phyloP scores from a whole-genome alignment of 2,329 filamentous ascomycete species.

The Colletotrichum orchidophilum region DNA sequence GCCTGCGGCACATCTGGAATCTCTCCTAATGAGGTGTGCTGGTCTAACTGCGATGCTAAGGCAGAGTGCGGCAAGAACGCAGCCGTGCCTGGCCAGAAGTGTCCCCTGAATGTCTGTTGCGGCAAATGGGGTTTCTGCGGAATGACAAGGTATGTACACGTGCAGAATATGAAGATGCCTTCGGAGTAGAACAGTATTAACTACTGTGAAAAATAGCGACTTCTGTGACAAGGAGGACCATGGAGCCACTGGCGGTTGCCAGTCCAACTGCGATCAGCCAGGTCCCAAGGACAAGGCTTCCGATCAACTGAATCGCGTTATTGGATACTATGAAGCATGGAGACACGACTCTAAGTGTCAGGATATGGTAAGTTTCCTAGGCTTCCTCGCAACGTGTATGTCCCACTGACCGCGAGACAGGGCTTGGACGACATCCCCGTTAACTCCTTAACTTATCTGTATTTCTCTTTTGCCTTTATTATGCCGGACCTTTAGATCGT shows the following conservation, averaged over 20 bases:
- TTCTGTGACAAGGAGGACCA: conserved; percentile 13
- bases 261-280: conserved; percentile 39
- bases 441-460: conserved; percentile 38
- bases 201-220: not conserved
- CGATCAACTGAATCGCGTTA: conserved; percentile 36
- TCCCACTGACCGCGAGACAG: not conserved
- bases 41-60: conserved; percentile 44
- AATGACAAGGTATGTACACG: conserved; percentile 18
- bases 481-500: conserved; percentile 42
- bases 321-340: conserved; percentile 47
- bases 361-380: not conserved
- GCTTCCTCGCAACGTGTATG: too few species aligned
- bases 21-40: conserved; percentile 41
- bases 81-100: conserved; percentile 36
- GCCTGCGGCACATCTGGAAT: conserved; percentile 37
- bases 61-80: conserved; percentile 45
- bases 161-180: too few species aligned
- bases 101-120: conserved; percentile 51
- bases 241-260: conserved; percentile 33
- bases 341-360: conserved; percentile 26
- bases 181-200: too few species aligned
- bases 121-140: conserved; percentile 46
- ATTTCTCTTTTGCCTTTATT: conserved; percentile 47
- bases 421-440: conserved; percentile 35
- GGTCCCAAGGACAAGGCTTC: conserved; percentile 13